Base-by-base conservation (phyloP, 2,329 filamentous ascomycete species). In the Ophiostoma ips region DNA sequence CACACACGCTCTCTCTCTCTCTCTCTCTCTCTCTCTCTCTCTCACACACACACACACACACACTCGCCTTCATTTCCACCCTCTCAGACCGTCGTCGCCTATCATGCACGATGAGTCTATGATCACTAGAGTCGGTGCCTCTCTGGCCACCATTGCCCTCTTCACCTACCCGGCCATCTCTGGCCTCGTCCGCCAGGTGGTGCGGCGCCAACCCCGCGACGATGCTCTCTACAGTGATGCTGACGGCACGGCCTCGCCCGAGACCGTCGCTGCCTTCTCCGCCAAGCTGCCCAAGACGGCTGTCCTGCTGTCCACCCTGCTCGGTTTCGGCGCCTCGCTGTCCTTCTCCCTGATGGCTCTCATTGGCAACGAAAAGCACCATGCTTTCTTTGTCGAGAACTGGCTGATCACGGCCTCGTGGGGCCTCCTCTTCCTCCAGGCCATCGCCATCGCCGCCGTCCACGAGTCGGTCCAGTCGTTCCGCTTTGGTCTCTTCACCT, bases 221-320 rank as follows among this genome's bases (percentile, higher is more conserved):
- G 66, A 72, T 24, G 49, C 37, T 37, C 30, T 57, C 12, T 88
- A 88, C 59, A 68, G 79, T 57, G 84, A 89, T 59, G 66, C 72
- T 54, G 84, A 89, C 64, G 84, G 84, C 46, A 70, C 73, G 55
- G 82, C 81, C 31, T 83, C 79, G 0, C 71, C 76, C 37, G 78
- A 83, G 59, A 78, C 79, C 1, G 61, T 79, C 48, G 71, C 71
- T 19, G 70, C 70, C 36, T 88, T 81, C 60, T 83, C 81, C 28
- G 73, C 77, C 55, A 75, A 68, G 51, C 58, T 71, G 51, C 72
- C 79, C 49, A 83, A 82, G 60, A 54, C 67, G 4, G 60, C 70
- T 19, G 68, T 84, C 41, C 60, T 77, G 5, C 33, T 77, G 3
- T 70, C 76, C n/a, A 73, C 78, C 0, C 50, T 69, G 12, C 52